phyloP scores from a whole-genome alignment of 1,284 basidiomycete species.

The Albatrellus sp. region DNA sequence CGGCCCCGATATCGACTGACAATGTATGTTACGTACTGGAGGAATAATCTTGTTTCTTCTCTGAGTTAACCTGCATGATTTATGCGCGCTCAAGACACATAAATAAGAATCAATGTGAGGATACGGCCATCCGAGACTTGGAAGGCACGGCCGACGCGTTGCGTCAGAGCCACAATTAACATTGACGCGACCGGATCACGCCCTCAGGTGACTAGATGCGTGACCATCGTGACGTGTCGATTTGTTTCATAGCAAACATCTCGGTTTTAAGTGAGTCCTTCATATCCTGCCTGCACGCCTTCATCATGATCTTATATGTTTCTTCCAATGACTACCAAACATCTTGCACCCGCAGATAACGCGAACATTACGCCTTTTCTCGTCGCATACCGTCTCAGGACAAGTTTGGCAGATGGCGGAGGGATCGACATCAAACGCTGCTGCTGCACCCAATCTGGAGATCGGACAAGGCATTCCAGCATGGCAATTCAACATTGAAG shows the following conservation, averaged over 20 bases:
- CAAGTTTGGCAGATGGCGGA: conserved; percentile 68
- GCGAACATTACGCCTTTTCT: conserved; percentile 77
- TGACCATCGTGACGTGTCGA: background rate
- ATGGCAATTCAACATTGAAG: conserved; percentile 86
- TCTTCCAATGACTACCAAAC: background rate
- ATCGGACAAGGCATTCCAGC: conserved; percentile 76
- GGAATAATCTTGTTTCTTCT: too few species aligned
- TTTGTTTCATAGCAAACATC: background rate
- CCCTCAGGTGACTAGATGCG: background rate
- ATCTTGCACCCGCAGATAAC: conserved; percentile 46
- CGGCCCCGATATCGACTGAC: too few species aligned
- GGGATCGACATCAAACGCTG: conserved; percentile 16
- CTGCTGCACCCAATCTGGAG: conserved; percentile 32
- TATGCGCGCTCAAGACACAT: too few species aligned
- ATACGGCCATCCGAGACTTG: too few species aligned
- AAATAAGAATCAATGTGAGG: background rate
- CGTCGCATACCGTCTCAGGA: conserved; percentile 81
- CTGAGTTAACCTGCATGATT: too few species aligned
- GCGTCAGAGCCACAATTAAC: background rate
- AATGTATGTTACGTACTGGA: too few species aligned
- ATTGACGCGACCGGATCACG: background rate
- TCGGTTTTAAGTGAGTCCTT: background rate
- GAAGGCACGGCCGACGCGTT: too few species aligned
- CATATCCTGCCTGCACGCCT: too few species aligned
- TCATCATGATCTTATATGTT: too few species aligned